Evolutionary conservation across 2,329 filamentous ascomycete species (phyloP), one percentile per base, ranked within the genome.

Genomic region (Paracoccidioides lutzii): DNA sequence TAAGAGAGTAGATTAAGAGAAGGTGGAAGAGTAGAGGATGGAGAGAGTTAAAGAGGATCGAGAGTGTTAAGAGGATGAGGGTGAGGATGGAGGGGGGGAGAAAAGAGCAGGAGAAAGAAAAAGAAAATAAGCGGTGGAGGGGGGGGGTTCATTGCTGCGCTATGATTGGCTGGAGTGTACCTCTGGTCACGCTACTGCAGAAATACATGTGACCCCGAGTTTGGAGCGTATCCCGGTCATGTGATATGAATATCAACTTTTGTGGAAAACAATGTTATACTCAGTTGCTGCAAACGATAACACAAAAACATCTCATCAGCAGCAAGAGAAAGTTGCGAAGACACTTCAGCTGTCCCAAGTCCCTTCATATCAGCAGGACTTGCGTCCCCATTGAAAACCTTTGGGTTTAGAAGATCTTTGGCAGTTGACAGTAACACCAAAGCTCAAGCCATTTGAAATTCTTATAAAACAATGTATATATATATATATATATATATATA

Each of bases 121-220:
- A 58, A 62, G 59, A 63, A 64, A 64, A 53, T 28, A 28, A 45
- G n/a, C 49, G 42, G 51, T 28, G 42, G 30, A 38, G 49, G 14
- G 38, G 10, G 35, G 35, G 28, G 43, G 12, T 5, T 5, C 9
- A 7, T n/a, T 7, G 12, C 12, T 3, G 44, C 15, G 30, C n/a
- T 46, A 2, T 46, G 44, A 46, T 46, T 46, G 44, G 44, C 5
- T 46, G 12, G 15, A 28, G 32, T 5, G 9, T n/a, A 14, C 2
- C 1, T 28, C 5, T 15, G 12, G 30, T 46, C 44, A 33, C 44
- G 12, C 44, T 32, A 33, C 15, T 30, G 12, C 30, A 6, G 3
- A 33, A 5, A 1, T 0, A 14, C 44, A 46, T 22, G 44, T 46
- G 44, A 33, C 40, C 5, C 8, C 42, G 15, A 15, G 4, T 15